Conservation (phyloP, 768 basidiomycete species). For the Candolleomyces aberdarensis region DNA sequence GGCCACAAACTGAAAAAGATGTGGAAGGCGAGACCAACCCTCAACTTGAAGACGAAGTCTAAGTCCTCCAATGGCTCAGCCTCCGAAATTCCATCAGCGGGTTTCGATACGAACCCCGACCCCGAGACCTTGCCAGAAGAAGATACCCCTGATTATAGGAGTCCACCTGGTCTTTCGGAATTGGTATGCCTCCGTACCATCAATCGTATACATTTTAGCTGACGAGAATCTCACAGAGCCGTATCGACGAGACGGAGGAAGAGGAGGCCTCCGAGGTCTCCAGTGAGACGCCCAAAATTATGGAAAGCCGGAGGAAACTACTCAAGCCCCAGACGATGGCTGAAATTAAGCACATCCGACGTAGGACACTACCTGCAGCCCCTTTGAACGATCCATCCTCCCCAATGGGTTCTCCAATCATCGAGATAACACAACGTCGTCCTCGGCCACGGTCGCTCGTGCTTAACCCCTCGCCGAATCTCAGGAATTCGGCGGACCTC, state of each 20-base stretch:
- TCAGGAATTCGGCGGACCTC: background rate
- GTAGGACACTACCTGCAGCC: background rate
- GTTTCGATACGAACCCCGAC: too few relatives aligned
- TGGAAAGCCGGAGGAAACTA: background rate
- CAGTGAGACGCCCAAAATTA: background rate
- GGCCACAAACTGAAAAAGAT: slow-evolving; percentile 7
- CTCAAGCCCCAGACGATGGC: slow-evolving; percentile 1
- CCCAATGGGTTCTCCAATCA: background rate
- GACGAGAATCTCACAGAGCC: background rate
- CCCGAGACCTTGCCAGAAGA: too few relatives aligned
- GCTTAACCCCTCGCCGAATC: background rate
- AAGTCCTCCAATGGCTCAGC: background rate
- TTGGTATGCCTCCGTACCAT: background rate
- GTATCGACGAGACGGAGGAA: background rate
- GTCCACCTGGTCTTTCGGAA: background rate
- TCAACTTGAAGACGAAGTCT: background rate
- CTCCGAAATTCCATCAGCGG: background rate
- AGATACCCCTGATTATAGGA: background rate
- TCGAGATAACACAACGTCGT: background rate
- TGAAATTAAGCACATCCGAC: slow-evolving; percentile 1
- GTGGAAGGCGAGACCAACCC: background rate
- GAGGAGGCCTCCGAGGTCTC: background rate
- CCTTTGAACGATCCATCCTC: background rate
- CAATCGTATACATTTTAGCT: background rate
- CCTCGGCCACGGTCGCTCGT: background rate